Evolutionary conservation across 768 basidiomycete genomes (phyloP).

Genomic region (Chalciporus piperatus): DNA sequence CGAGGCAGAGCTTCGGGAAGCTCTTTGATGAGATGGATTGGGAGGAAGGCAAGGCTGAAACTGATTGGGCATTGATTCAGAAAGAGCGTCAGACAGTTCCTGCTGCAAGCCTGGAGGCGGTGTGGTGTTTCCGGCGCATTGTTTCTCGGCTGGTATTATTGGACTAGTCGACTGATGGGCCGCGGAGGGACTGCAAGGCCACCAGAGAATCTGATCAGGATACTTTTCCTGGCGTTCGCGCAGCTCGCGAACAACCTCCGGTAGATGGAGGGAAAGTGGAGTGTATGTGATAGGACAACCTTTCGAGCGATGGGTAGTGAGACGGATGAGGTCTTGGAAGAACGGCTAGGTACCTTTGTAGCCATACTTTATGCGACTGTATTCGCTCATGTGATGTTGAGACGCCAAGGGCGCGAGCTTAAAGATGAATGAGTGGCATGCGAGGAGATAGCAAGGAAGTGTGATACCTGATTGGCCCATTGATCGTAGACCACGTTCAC

Average conservation of each 20-base stretch:
- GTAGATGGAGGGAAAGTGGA: conserved; percentile 62
- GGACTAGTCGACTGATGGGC: conserved; percentile 2
- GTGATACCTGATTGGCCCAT: conserved; percentile 25
- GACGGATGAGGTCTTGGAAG: not conserved
- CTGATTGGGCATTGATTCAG: conserved; percentile 36
- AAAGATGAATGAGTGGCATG: not conserved
- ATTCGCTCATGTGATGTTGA: conserved; percentile 71
- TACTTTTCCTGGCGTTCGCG: conserved; percentile 47
- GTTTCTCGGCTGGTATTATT: conserved; percentile 20
- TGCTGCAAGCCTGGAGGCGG: conserved; percentile 37
- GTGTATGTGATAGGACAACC: conserved; percentile 58
- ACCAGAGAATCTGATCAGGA: conserved; percentile 45
- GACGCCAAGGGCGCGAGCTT: conserved; percentile 62
- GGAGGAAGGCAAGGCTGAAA: conserved; percentile 13
- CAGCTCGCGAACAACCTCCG: conserved; percentile 54
- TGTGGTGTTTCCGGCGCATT: conserved; percentile 20
- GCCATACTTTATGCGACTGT: conserved; percentile 69
- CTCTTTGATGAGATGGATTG: conserved; percentile 3
- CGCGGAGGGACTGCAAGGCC: conserved; percentile 35
- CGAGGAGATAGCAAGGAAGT: not conserved
- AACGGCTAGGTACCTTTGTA: conserved; percentile 25
- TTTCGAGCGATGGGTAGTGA: conserved; percentile 19
- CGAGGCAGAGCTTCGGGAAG: not conserved
- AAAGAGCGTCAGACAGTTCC: conserved; percentile 54
- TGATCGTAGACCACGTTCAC: conserved; percentile 6